These are phyloP conservation scores for Lactifluus piperatus DNA, from an alignment of 768 basidiomycete genomes.

Conservation along the genomic window DNA sequence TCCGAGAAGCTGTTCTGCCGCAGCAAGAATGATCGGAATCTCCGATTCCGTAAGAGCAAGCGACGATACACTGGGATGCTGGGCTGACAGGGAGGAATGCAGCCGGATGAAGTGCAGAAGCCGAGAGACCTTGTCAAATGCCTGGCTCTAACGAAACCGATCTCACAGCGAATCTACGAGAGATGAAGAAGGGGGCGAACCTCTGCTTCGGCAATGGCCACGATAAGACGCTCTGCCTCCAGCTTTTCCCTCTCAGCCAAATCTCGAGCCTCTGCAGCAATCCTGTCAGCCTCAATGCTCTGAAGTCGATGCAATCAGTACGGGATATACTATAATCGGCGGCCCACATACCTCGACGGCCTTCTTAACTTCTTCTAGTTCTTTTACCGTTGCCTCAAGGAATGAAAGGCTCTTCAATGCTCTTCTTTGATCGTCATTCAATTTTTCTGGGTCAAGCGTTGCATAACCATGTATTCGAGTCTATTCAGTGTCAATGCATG, in stretches of 20 bases:
- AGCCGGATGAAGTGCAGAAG: constrained; percentile 54
- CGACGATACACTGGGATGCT: constrained; percentile 34
- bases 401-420: constrained; percentile 61
- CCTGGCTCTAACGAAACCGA: constrained; percentile 32
- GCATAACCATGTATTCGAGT: constrained; percentile 66
- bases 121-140: constrained; percentile 37
- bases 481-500: constrained; percentile 31
- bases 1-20: constrained; percentile 46
- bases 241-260: constrained; percentile 47
- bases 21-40: constrained; percentile 43
- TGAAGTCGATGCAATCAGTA: constrained; percentile 24
- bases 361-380: constrained; percentile 78
- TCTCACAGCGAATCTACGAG: neutral
- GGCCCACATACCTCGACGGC: constrained; percentile 58
- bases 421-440: constrained; percentile 84
- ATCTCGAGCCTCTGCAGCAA: constrained; percentile 45
- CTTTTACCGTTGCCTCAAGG: constrained; percentile 72
- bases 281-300: constrained; percentile 56
- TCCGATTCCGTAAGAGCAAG: constrained; percentile 45
- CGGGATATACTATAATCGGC: neutral
- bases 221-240: constrained; percentile 45
- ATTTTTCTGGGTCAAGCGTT: constrained; percentile 53
- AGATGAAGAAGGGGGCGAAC: constrained; percentile 30
- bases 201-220: constrained; percentile 50
- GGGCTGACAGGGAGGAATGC: constrained; percentile 40